phyloP scores from a whole-genome alignment of 2,329 filamentous ascomycete genomes.

The Hypoxylon sp. region DNA sequence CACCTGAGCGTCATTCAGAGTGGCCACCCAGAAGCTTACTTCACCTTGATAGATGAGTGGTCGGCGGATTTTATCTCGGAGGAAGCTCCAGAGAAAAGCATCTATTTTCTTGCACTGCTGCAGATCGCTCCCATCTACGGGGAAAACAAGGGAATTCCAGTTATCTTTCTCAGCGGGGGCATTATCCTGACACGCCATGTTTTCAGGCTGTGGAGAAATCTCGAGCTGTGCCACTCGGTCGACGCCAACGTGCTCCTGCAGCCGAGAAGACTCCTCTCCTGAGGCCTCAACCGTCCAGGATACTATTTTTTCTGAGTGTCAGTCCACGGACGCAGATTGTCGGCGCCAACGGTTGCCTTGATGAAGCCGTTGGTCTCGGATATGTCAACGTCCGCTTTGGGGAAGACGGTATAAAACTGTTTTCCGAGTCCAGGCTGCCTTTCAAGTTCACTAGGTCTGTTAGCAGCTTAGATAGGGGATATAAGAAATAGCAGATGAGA shows the following conservation, averaged over 20 bases:
- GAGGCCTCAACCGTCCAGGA: neutral
- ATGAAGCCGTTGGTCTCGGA: neutral
- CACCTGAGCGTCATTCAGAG: neutral
- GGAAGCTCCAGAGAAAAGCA: neutral
- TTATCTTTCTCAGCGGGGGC: neutral
- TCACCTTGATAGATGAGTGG: neutral
- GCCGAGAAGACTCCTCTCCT: neutral
- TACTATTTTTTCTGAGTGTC: neutral
- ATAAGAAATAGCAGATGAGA: too few species aligned
- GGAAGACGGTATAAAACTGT: neutral
- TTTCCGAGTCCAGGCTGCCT: neutral
- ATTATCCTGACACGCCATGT: neutral
- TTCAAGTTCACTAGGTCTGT: neutral
- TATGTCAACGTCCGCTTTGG: neutral
- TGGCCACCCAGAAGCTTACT: neutral
- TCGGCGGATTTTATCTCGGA: neutral
- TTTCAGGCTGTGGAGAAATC: neutral
- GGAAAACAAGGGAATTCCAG: neutral
- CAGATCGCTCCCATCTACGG: neutral
- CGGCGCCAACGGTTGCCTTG: neutral
- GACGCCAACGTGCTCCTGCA: neutral
- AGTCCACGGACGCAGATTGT: neutral
- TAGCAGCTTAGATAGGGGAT: neutral
- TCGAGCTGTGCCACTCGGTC: neutral
- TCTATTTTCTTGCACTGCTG: neutral